These are phyloP conservation scores for Gastrodia elata DNA, from an alignment of 106 monocot genomes.

Conservation along the genomic window DNA sequence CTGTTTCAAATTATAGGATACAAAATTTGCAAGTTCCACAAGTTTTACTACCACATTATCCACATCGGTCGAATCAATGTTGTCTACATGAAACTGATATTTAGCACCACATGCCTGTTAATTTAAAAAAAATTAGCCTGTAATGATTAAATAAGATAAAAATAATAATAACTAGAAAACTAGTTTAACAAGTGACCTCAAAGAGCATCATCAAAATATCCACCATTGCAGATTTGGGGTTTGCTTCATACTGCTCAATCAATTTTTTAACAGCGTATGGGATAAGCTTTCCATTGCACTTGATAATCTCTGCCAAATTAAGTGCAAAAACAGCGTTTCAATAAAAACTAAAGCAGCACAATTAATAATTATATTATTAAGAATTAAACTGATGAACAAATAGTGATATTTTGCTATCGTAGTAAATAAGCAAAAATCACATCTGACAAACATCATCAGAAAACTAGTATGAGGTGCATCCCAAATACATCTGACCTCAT, in stretches of 20 bases:
- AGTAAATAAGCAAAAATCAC: not conserved
- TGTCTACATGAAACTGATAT: constrained; percentile 56
- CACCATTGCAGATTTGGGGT: constrained; percentile 56
- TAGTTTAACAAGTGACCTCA: constrained; percentile 45
- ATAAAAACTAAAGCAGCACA: not conserved
- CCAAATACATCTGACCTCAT: not conserved
- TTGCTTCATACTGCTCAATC: constrained; percentile 76
- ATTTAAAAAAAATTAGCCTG: not conserved
- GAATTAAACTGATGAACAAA: not conserved
- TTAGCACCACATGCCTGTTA: constrained; percentile 86
- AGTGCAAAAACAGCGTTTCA: not conserved
- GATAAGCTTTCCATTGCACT: constrained; percentile 53
- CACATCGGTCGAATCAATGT: constrained; percentile 67
- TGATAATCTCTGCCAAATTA: constrained; percentile 57
- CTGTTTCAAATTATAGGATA: constrained; percentile 29
- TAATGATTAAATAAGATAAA: not conserved
- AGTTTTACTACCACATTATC: constrained; percentile 76
- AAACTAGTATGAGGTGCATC: not conserved
- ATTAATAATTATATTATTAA: not conserved
- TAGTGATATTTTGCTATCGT: not conserved
- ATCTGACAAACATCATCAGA: not conserved
- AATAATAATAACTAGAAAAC: not conserved
- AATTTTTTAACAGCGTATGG: constrained; percentile 58
- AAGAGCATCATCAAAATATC: constrained; percentile 81
- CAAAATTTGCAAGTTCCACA: constrained; percentile 73